phyloP scores from a whole-genome alignment of 2,329 filamentous ascomycete genomes.

The Sarocladium oryzae region DNA sequence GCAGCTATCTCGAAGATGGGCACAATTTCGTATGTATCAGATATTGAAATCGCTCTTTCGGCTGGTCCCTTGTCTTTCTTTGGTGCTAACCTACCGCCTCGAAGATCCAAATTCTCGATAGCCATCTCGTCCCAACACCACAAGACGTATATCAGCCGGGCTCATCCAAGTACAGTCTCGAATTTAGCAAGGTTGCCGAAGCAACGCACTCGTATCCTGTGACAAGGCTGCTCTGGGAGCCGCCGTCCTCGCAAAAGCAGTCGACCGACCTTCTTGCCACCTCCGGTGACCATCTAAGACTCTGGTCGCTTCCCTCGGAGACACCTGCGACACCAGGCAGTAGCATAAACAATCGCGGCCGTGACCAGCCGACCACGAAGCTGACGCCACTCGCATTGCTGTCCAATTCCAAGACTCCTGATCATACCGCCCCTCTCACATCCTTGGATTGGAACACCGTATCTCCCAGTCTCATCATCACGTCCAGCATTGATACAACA shows the following conservation, averaged over 20 bases:
- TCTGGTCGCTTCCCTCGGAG: conserved; percentile 85
- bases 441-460: conserved; percentile 98
- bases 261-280: conserved; percentile 92
- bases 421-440: conserved; percentile 93
- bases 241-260: conserved; percentile 88
- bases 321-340: conserved; percentile 50
- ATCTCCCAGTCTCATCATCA: conserved; percentile 94
- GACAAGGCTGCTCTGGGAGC: conserved; percentile 91
- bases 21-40: conserved; percentile 96
- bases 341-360: conserved; percentile 57
- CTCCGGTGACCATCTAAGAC: conserved; percentile 84
- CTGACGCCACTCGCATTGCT: conserved; percentile 86
- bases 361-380: conserved; percentile 62
- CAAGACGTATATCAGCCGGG: conserved; percentile 64
- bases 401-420: conserved; percentile 96
- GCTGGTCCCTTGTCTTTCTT: background rate
- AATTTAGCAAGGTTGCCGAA: conserved; percentile 91
- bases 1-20: conserved; percentile 94
- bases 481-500: conserved; percentile 96
- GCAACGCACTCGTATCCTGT: conserved; percentile 97
- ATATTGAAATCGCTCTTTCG: too few relatives aligned
- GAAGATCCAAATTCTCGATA: conserved; percentile 95
- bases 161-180: conserved; percentile 67
- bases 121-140: conserved; percentile 66
- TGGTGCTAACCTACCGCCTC: conserved; percentile 3